Evolutionary conservation across 257 asterid genomes (phyloP).

Genomic region (Datura wrightii): DNA sequence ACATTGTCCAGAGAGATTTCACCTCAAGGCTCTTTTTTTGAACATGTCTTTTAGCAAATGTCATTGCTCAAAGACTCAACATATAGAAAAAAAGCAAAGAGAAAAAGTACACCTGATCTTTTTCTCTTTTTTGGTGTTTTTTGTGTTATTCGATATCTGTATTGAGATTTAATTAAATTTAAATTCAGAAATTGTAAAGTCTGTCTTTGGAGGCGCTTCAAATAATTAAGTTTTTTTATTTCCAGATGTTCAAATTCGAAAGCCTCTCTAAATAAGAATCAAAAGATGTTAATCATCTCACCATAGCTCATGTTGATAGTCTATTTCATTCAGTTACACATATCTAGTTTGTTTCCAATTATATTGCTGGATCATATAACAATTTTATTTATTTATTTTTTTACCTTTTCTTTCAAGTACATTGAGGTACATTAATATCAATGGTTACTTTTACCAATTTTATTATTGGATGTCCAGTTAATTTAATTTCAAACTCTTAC

Average conservation of each 20-base stretch:
- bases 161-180: no score
- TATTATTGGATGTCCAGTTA: background rate
- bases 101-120: background rate
- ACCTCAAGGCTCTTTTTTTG: conserved; percentile 21
- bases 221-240: no score
- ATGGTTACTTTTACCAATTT: background rate
- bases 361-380: background rate
- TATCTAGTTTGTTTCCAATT: conserved; percentile 17
- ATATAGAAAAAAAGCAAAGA: background rate
- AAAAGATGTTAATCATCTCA: background rate
- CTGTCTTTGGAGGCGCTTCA: no score
- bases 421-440: background rate
- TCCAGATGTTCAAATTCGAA: no score
- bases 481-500: background rate
- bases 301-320: background rate
- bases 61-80: conserved; percentile 21
- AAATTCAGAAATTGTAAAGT: no score
- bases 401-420: background rate
- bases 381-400: background rate
- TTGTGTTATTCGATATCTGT: background rate
- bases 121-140: background rate
- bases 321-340: background rate
- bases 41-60: conserved; percentile 27
- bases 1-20: conserved; percentile 16
- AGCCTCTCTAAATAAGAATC: background rate